A percentile compares a stretch with the other conserved stretches of the same genome.
These are phyloP conservation scores for Aspergillus awamori DNA, from an alignment of 2,329 filamentous ascomycete species.

Conservation along the genomic window DNA sequence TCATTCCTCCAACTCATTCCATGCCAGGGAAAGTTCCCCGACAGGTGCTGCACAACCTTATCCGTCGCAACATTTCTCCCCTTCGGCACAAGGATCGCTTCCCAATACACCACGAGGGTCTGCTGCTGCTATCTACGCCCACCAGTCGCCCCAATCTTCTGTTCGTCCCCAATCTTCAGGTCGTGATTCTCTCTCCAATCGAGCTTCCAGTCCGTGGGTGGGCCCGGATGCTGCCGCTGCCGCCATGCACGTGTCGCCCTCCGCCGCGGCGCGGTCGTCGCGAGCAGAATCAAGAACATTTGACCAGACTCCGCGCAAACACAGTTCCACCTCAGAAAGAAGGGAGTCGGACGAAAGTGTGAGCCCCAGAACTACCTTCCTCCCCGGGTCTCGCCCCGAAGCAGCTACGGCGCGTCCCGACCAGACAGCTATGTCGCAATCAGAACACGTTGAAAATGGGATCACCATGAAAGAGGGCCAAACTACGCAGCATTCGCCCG, in stretches of 20 bases:
- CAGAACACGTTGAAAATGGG: constrained; percentile 33
- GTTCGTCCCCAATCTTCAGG: constrained; percentile 43
- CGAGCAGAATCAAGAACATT: constrained; percentile 47
- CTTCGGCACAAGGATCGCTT: constrained; percentile 46
- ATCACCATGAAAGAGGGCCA: constrained; percentile 28
- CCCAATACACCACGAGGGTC: constrained; percentile 54
- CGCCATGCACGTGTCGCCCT: constrained; percentile 35
- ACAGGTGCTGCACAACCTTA: constrained; percentile 33
- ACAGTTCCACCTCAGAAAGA: constrained; percentile 62
- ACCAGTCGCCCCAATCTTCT: constrained; percentile 41
- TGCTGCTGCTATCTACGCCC: constrained; percentile 38
- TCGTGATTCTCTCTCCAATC: constrained; percentile 37
- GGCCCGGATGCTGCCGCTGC: constrained; percentile 34
- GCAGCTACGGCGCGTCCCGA: constrained; percentile 33
- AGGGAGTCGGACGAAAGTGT: constrained; percentile 73
- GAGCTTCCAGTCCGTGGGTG: constrained; percentile 37
- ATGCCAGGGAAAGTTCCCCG: constrained; percentile 40
- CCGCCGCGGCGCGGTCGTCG: constrained; percentile 29
- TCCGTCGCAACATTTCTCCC: constrained; percentile 39
- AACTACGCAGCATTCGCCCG: constrained; percentile 18
- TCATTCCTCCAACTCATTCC: constrained; percentile 37
- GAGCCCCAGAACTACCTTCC: constrained; percentile 69
- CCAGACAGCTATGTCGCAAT: constrained; percentile 25
- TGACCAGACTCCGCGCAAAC: constrained; percentile 33
- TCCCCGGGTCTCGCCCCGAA: constrained; percentile 33